A percentile compares a stretch with the other conserved stretches of the same genome.
Conservation (phyloP, 2,329 filamentous ascomycete genomes). For the Venturia effusa region DNA sequence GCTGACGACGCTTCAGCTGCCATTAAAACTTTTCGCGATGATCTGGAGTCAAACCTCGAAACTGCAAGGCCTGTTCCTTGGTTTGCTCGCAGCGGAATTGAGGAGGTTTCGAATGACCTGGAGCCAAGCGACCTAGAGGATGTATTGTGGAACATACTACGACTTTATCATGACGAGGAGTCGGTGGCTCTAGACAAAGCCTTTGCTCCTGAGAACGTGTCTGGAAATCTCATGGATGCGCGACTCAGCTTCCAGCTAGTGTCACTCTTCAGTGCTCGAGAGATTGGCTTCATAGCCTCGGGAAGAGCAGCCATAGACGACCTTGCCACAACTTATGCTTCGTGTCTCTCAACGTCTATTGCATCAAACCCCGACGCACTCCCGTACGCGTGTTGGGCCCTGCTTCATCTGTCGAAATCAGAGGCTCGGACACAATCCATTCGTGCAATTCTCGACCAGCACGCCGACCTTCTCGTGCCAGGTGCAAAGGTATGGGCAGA, state of each 20-base stretch:
- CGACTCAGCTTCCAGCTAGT: constrained; percentile 79
- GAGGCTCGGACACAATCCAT: constrained; percentile 60
- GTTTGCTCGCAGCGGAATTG: constrained; percentile 51
- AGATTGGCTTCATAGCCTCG: constrained; percentile 16
- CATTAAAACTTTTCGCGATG: constrained; percentile 60
- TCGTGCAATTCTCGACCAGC: constrained; percentile 45
- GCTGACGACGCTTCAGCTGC: constrained; percentile 62
- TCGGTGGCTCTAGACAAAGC: constrained; percentile 12
- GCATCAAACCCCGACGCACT: not conserved
- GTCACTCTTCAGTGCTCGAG: constrained; percentile 36
- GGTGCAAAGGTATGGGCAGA: constrained; percentile 46
- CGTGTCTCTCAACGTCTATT: constrained; percentile 31
- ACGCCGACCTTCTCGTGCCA: constrained; percentile 55
- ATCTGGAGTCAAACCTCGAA: constrained; percentile 62
- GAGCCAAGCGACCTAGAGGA: constrained; percentile 55
- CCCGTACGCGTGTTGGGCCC: constrained; percentile 54
- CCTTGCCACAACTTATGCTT: constrained; percentile 46
- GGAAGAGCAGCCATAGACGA: constrained; percentile 44
- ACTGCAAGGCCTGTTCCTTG: constrained; percentile 58
- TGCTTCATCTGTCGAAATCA: constrained; percentile 60
- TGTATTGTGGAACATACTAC: constrained; percentile 76
- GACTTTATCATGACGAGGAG: constrained; percentile 48
- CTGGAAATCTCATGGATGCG: constrained; percentile 62
- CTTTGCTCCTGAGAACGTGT: constrained; percentile 65
- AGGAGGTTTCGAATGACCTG: constrained; percentile 50